Percentiles rank a stretch among this genome's conserved stretches.
These are phyloP conservation scores for Cladophialophora chaetospira DNA, from an alignment of 2,329 filamentous ascomycete genomes.

Conservation along the genomic window DNA sequence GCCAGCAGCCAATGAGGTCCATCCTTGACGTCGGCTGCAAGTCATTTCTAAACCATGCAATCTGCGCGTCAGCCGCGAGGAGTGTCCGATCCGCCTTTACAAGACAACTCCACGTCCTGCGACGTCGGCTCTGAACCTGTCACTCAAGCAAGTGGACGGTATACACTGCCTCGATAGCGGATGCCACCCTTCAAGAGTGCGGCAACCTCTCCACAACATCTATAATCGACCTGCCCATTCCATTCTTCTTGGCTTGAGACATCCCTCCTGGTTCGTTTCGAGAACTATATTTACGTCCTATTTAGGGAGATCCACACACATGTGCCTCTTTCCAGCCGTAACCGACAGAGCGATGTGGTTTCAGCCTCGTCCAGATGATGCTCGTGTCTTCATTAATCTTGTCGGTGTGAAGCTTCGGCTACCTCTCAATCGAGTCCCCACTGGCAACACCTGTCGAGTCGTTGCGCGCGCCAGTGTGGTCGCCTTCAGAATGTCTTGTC, in stretches of 20 bases:
- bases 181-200: neutral
- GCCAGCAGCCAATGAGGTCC: neutral
- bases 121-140: neutral
- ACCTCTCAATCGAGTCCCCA: conserved; percentile 77
- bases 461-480: conserved; percentile 20
- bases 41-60: conserved; percentile 21
- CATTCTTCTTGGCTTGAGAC: conserved; percentile 12
- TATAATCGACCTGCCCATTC: neutral
- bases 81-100: conserved; percentile 3
- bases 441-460: conserved; percentile 54
- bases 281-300: neutral
- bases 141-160: neutral
- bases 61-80: conserved; percentile 23
- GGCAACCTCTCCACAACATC: neutral
- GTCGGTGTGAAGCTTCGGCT: conserved; percentile 42
- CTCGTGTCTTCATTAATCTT: conserved; percentile 8
- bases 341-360: conserved; percentile 1
- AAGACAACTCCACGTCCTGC: neutral
- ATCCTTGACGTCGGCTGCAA: neutral
- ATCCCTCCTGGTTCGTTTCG: conserved; percentile 23
- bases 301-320: too few relatives aligned
- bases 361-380: conserved; percentile 24
- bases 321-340: too few relatives aligned
- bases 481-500: conserved; percentile 30
- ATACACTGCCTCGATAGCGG: conserved; percentile 20